Evolutionary conservation across 164 flowering plant species (phyloP).

Genomic region (Magnolia officinalis): DNA sequence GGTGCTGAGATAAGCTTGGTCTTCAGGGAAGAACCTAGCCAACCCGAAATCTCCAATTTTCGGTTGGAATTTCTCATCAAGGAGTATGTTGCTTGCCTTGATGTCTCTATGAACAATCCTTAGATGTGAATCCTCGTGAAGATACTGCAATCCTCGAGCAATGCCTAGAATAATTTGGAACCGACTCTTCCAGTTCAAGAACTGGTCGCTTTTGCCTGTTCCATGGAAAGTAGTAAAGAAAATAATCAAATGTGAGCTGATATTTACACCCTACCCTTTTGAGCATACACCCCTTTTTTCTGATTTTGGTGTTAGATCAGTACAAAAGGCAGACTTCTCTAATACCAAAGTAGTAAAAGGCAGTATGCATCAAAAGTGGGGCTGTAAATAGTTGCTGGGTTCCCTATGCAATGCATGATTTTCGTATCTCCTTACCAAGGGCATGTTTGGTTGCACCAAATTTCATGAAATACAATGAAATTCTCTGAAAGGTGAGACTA

Average conservation of each 20-base stretch:
- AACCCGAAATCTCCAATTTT: slow-evolving; percentile 68
- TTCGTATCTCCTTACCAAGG: too few species aligned
- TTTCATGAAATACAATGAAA: too few species aligned
- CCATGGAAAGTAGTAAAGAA: slow-evolving; percentile 2
- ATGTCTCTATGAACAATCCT: slow-evolving; percentile 69
- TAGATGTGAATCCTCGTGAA: slow-evolving; percentile 62
- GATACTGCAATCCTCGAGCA: slow-evolving; percentile 62
- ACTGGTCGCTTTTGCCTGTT: slow-evolving; percentile 38
- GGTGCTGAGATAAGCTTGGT: slow-evolving; percentile 63
- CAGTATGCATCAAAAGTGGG: too few species aligned
- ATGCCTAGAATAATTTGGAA: slow-evolving; percentile 54
- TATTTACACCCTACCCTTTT: not conserved
- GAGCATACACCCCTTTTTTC: not conserved
- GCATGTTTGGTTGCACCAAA: too few species aligned
- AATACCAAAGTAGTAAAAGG: too few species aligned
- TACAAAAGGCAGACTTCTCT: not conserved
- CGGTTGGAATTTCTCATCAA: slow-evolving; percentile 58
- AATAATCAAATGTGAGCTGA: not conserved
- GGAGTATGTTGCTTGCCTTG: slow-evolving; percentile 73
- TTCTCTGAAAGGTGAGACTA: too few species aligned
- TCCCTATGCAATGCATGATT: too few species aligned
- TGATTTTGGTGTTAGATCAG: not conserved
- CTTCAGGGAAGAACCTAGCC: slow-evolving; percentile 71
- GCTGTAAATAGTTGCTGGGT: too few species aligned
- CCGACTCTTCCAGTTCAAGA: slow-evolving; percentile 45